phyloP scores from a whole-genome alignment of 352 stramenopile genomes.

The Phytophthora multivora region DNA sequence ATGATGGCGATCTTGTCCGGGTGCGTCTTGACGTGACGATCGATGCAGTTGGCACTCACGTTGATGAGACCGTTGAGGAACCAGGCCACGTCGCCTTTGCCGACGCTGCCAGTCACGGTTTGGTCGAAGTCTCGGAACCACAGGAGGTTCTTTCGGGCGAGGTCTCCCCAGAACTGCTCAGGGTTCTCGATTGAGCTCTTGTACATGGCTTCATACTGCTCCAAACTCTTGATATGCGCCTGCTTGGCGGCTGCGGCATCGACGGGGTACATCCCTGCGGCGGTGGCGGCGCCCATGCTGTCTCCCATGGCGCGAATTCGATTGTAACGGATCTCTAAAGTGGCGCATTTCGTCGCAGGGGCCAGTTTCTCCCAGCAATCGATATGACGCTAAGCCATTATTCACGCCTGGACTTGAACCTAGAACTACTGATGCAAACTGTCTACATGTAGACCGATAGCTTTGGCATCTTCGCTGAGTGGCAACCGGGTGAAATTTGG shows the following conservation, averaged over 20 bases:
- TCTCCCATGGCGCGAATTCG: constrained; percentile 18
- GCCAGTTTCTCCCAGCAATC: constrained; percentile 1
- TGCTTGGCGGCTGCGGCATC: neutral
- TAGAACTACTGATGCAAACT: neutral
- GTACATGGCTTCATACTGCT: constrained; percentile 16
- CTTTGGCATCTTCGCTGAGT: neutral
- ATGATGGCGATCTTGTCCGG: constrained; percentile 12
- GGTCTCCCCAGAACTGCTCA: constrained; percentile 10
- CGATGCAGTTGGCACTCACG: constrained; percentile 26
- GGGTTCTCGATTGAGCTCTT: constrained; percentile 17
- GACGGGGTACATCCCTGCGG: constrained; percentile 6
- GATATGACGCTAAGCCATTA: no score
- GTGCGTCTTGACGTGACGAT: constrained; percentile 10
- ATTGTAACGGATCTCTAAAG: constrained; percentile 8
- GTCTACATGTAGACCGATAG: neutral
- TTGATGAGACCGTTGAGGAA: constrained; percentile 21
- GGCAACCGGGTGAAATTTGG: no score
- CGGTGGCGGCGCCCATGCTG: neutral
- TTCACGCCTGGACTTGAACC: constrained; percentile 1
- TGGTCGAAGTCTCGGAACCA: constrained; percentile 22
- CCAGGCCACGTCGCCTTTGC: constrained; percentile 17
- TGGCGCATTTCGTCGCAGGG: neutral
- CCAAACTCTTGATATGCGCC: constrained; percentile 12
- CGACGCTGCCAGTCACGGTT: constrained; percentile 7
- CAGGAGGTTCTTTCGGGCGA: constrained; percentile 9